Evolutionary conservation across 129 eudicot species (phyloP), one percentile per base, ranked within the genome.

Genomic region (Helichrysum umbraculigerum): DNA sequence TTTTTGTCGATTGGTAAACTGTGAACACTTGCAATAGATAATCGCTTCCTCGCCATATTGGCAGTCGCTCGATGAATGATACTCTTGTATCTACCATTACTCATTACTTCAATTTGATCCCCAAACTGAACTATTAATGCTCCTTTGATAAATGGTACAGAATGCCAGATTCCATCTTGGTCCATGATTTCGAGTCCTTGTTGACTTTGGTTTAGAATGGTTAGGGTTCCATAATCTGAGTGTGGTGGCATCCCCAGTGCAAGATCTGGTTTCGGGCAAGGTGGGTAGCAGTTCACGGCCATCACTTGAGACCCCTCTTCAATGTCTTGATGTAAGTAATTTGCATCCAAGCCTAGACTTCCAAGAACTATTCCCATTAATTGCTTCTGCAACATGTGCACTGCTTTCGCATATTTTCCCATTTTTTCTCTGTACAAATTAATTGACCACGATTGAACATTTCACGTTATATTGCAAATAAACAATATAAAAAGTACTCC

Each of bases 161-260:
- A 41, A 51, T 82, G 84, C 96, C 96, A 90, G 34, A 41, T 85
- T 44, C 71, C 78, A 64, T 84, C 71, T 2, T 59, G 81, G 68
- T 84, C 86, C 87, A 85, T 75, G 73, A 86, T 82, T 80, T 90
- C 85, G 28, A 90, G 74, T 10, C 96, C 96, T 34, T 84, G 84
- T 0, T 76, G 85, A 33, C 77, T 75, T 75, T 90, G 96, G 58
- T 78, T 81, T 63, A 90, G 28, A 58, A 87, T 84, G 63, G 96
- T 87, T 20, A 90, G 42, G n/a, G 68, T 78, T 22, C 92, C 88
- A 33, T 74, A 85, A 73, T 90, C 96, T 2, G 90, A 70, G 83
- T 90, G 96, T 16, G 86, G 83, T 59, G 96, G 96, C 87, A 87
- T 71, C 60, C 96, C 96, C 47, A 90, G 83, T 44, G 86, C 88